Evolutionary conservation across 208 protist genomes (phyloP), one percentile per base, ranked within the genome.

Genomic region (Acanthamoeba sp.): DNA sequence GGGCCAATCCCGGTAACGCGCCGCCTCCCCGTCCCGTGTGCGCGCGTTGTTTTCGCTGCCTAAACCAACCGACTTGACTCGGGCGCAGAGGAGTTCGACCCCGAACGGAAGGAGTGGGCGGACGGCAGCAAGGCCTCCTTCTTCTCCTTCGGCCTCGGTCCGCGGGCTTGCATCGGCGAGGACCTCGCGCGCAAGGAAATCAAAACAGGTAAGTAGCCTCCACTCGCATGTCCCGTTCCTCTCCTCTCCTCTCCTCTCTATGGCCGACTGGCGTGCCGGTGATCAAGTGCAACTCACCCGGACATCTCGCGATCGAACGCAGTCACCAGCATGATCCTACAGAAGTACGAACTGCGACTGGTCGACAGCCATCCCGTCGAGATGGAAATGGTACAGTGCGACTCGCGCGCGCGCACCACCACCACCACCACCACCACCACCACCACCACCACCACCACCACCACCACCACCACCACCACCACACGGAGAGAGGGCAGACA

Each of bases 141-240:
- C 50, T 55, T 89, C 27, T 38, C 50, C 20, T 89, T 89, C 48
- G 82, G 82, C 22, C 34, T 64, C 38, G 82, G 82, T 16, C 45
- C 82, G 6, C 82, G 82, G 16, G 82, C 82, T 29, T 89, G 82
- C 55, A 64, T 89, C 18, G 82, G 82, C 20, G 82, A 89, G 42
- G 82, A 89, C n/a, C 45, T 89, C 16, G 82, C 82, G 0, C 82
- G 82, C 29, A 89, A 89, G 55, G 82, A 89, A 38, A 89, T 89
- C 82, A 89, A 89, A 34, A 89, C 82, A 40, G 78, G 78, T 85
- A n/a, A n/a, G n/a, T n/a, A n/a, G n/a, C n/a, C n/a, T n/a, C n/a
- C n/a, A n/a, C n/a, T n/a, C n/a, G n/a, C n/a, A n/a, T n/a, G n/a
- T n/a, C n/a, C n/a, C n/a, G n/a, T n/a, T n/a, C n/a, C n/a, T n/a